Base-by-base conservation (phyloP, 2,329 filamentous ascomycete species). In the Diaporthe capsici region DNA sequence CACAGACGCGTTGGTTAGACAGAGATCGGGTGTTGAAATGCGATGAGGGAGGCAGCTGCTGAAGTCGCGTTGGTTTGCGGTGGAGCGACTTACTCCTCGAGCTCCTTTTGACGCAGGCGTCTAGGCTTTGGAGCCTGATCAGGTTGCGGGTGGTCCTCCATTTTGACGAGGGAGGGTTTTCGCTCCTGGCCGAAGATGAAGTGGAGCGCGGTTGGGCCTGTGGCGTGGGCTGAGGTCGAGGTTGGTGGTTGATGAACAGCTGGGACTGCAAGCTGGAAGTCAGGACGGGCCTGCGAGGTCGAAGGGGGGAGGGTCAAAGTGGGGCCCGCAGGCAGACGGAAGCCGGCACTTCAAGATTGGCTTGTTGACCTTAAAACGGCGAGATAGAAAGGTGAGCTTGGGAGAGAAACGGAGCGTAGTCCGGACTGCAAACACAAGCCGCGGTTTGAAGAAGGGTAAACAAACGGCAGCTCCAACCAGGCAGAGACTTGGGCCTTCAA, bases 101-200 rank as follows among this genome's bases (percentile, higher is more conserved):
- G 57, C 13, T 75, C 76, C 51, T 49, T 75, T 49, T 76, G 65
- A 37, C 75, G 75, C 49, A 76, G 22, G 22, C 75, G 75, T 55
- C 42, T 72, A 9, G 73, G 55, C 70, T 73, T 76, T n/a, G 39
- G 47, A 28, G 47, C 68, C 22, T 73, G 53, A n/a, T 39, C 49
- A 13, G 17, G 9, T 3, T 39, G 20, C 34, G 42, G 44, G 25
- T 25, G 22, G 44, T 53, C 44, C 20, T 72, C 67, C 67, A 75
- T 65, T 22, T 17, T 55, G 67, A 13, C 15, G 22, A 20, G 5
- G 28, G 13, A 15, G 5, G 0, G 22, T 3, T 22, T 17, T n/a
- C 17, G 49, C 22, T 37, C 4, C 8, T 51, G 34, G 28, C 42
- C 39, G 57, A 53, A 39, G 15, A 22, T 51, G 22, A 22, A 15